phyloP scores from a whole-genome alignment of 2,329 filamentous ascomycete genomes.

The Pseudogymnoascus pannorum region DNA sequence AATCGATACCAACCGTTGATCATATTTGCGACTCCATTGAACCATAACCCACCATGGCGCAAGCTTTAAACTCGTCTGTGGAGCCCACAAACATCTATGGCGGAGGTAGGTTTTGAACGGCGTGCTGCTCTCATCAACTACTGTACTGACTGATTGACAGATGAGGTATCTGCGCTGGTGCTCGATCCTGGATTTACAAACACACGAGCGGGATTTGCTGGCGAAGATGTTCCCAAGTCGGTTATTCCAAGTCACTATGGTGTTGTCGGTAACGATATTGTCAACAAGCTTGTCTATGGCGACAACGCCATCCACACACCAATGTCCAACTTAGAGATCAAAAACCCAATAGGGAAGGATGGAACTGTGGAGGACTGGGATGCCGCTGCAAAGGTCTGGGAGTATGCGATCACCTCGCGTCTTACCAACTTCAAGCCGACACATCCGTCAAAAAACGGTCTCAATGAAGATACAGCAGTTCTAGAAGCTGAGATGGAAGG shows the following conservation, averaged over 20 bases:
- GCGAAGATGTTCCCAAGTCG: constrained; percentile 94
- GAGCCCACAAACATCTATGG: constrained; percentile 58
- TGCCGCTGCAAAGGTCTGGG: constrained; percentile 79
- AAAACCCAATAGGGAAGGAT: constrained; percentile 86
- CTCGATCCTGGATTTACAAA: constrained; percentile 90
- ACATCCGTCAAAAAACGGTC: constrained; percentile 65
- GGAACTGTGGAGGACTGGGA: constrained; percentile 97
- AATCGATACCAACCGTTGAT: constrained; percentile 3
- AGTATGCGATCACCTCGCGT: constrained; percentile 82
- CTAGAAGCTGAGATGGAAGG: constrained; percentile 54
- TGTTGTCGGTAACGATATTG: constrained; percentile 41
- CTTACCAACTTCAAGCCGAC: constrained; percentile 70
- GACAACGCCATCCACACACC: constrained; percentile 83
- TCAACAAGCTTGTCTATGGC: constrained; percentile 64
- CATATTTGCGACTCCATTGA: constrained; percentile 5
- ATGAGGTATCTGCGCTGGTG: constrained; percentile 95
- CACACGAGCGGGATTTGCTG: constrained; percentile 90
- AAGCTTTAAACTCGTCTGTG: constrained; percentile 47
- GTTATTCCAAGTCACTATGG: constrained; percentile 89
- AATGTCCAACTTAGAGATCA: constrained; percentile 68
- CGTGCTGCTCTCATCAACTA: constrained; percentile 8
- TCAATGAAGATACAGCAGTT: constrained; percentile 60
- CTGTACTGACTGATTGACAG: constrained; percentile 38
- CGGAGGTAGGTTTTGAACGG: constrained; percentile 41
- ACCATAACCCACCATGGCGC: constrained; percentile 26